Base-by-base conservation (phyloP, 805 yeast genomes). In the Spathaspora sp. region DNA sequence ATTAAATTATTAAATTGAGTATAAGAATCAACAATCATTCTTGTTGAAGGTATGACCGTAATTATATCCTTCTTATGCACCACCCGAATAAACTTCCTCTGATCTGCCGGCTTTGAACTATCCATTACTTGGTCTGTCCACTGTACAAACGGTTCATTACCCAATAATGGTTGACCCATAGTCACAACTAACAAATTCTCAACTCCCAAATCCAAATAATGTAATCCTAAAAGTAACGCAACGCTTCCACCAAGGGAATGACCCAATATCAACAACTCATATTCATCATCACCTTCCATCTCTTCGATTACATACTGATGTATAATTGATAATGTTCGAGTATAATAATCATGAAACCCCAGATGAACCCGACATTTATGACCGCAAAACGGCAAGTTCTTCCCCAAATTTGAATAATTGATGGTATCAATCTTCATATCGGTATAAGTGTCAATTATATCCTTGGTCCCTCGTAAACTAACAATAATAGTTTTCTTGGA, bases 151-250 rank as follows among this genome's bases (percentile, higher is more conserved):
- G 58, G 59, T 16, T 58, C 52, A 55, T 76, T 75, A 1, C 80
- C 80, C 6, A 73, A 52, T 19, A 72, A 61, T 0, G 80, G 80
- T 57, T 69, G 79, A 1, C 79, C 80, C 72, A 75, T 65, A 1
- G 79, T 74, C 4, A 73, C 66, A 40, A 76, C 45, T 0, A 65
- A 61, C 40, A 67, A 46, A 19, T 63, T 61, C 16, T 66, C 62
- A 50, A 58, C 67, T 1, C 76, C 75, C 48, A 64, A 52, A 52
- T 69, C 73, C 10, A 69, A 57, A 49, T 64, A 69, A 49, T 73
- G 69, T 14, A 75, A 58, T 6, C 70, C 70, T 11, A 75, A 53
- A 2, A 76, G 57, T 12, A 71, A 55, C 0, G 72, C 75, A 31
- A 75, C 67, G 1, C 77, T 64, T 2, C 79, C 79, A 1, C 79